Evolutionary conservation across 2,329 filamentous ascomycete species (phyloP), one percentile per base, ranked within the genome.

Genomic region (Diaporthe citriasiana): DNA sequence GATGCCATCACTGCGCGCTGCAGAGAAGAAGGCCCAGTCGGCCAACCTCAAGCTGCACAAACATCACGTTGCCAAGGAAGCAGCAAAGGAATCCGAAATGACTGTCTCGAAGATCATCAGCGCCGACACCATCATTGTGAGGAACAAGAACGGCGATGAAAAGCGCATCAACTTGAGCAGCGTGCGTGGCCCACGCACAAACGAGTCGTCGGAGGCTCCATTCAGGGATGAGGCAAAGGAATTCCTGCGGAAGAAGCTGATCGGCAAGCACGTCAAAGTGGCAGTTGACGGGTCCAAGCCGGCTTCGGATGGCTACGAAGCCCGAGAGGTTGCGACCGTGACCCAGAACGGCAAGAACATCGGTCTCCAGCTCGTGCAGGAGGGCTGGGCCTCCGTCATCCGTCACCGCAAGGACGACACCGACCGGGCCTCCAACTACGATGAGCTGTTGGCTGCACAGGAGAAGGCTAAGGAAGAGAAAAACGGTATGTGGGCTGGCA

Each of bases 211-310:
- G 73, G 96, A 98, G 83, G 90, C 94, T 53, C 95, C 95, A 0
- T 99, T 96, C 87, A 90, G 92, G 78, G 93, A 97, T 17, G 96
- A 98, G 81, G 96, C 97, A 42, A 99, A 99, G 87, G 97, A 99
- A 82, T 98, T 96, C 81, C 83, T 98, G 77, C 92, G 97, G 72
- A 98, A 98, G 88, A 95, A 93, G 83, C 84, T 98, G 42, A 99
- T 99, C 80, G 97, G 95, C 75, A 99, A 99, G 87, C 94, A 98
- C 78, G 95, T 98, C 77, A 94, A 93, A 82, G 91, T 98, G 73
- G 93, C 90, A 71, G 91, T 98, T 74, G 95, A 99, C 81, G 97
- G 97, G 73, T 95, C 94, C 82, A 95, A 97, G 84, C 93, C 96
- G 56, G 95, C 95, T 2, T 93, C 89, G 2, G 96, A 98, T 76